Percentiles rank a stretch among this genome's conserved stretches.
phyloP scores from a whole-genome alignment of 2,329 filamentous ascomycete genomes.

The Colletotrichum tropicale region DNA sequence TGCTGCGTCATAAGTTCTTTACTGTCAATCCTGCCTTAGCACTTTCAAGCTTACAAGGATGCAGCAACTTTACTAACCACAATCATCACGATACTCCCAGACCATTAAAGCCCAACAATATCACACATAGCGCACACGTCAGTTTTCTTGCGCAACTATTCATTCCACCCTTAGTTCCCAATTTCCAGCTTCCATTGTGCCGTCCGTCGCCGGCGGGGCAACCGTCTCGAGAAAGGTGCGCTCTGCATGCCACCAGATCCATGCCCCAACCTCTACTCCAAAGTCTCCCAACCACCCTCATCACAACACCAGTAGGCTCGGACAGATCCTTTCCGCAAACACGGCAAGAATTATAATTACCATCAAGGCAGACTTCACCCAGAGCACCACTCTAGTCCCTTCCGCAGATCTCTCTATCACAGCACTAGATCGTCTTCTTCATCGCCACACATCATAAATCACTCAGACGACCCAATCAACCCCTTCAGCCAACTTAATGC shows the following conservation, averaged over 20 bases:
- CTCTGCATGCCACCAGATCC: neutral
- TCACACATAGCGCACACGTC: neutral
- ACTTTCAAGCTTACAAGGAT: neutral
- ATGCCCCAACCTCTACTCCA: neutral
- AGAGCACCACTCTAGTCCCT: neutral
- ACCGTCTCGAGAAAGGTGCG: neutral
- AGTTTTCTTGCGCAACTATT: neutral
- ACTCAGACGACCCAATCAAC: neutral
- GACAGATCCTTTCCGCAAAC: neutral
- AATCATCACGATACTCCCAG: neutral
- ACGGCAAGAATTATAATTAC: neutral
- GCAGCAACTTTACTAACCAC: neutral
- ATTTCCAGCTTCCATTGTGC: neutral
- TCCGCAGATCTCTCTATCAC: neutral
- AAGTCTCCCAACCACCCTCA: neutral
- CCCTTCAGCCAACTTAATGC: neutral
- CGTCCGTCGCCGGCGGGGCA: neutral
- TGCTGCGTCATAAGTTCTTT: neutral
- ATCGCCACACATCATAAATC: neutral
- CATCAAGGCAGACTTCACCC: neutral
- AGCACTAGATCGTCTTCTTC: neutral
- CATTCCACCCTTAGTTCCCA: neutral
- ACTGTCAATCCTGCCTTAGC: neutral
- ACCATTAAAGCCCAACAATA: neutral
- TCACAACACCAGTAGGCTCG: neutral